Evolutionary conservation across 2,329 filamentous ascomycete species (phyloP), one percentile per base, ranked within the genome.

Genomic region (Chaetomiaceae sp.): DNA sequence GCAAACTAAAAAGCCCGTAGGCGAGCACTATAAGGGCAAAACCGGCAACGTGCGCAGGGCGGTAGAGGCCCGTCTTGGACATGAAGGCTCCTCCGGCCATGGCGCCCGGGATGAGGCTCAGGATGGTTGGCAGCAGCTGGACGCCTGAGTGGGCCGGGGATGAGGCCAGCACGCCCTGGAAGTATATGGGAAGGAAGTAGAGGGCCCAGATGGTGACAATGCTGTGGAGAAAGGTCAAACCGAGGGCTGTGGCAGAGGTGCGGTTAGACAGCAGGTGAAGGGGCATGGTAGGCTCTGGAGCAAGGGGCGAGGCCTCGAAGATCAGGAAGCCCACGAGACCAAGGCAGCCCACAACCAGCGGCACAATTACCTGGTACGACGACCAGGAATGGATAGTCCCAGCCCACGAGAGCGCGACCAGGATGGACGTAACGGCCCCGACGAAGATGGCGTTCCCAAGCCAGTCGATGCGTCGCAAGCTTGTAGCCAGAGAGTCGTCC

Each of bases 221-320:
- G 63, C 60, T 31, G 69, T 62, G n/a, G 3, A 73, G 44, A 42
- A 73, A 69, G 2, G 64, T 68, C 12, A 65, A 46, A 3, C 58
- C 41, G 37, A 67, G 67, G 1, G 59, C 62, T 2, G 62, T 53
- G 1, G 55, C 44, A 0, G 57, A 61, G 1, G 73, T 75, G 3
- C 69, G 65, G 57, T 72, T 74, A 1, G 56, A 61, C 59, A 79
- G 62, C 1, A 73, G 72, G 55, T 77, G 69, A 16, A 68, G 66
- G 0, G 66, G 60, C n/a, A 42, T 38, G 4, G n/a, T 17, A 13
- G 23, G 44, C 34, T 3, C 21, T 8, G 3, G 30, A 30, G 20
- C 44, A 30, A n/a, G n/a, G n/a, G n/a, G n/a, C n/a, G n/a, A n/a
- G n/a, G n/a, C n/a, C 27, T 40, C 35, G 35, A 69, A 60, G 3